Percentiles rank a stretch among this genome's conserved stretches.
phyloP scores from a whole-genome alignment of 129 eudicot species.

The Glebionis coronaria region DNA sequence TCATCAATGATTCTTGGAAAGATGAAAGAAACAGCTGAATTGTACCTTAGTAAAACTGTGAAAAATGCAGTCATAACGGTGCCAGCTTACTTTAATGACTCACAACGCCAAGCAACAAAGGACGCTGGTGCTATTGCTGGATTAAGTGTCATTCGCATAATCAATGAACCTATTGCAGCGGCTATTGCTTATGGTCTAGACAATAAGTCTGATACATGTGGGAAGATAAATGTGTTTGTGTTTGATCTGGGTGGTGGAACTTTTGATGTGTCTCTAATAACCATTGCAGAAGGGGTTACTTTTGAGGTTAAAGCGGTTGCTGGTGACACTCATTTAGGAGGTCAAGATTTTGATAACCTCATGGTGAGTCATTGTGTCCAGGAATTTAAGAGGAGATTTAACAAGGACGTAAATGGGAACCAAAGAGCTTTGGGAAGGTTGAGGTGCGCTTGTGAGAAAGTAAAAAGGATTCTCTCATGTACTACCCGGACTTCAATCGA shows the following conservation, averaged over 20 bases:
- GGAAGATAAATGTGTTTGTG: not conserved
- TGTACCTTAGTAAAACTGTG: constrained; percentile 5
- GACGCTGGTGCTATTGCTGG: constrained; percentile 18
- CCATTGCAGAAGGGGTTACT: not conserved
- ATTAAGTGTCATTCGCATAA: constrained; percentile 11
- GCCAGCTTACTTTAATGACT: constrained; percentile 19
- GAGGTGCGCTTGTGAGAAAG: constrained; percentile 17
- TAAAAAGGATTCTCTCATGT: constrained; percentile 21
- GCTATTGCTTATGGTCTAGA: constrained; percentile 25
- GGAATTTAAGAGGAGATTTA: constrained; percentile 10
- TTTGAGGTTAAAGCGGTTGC: constrained; percentile 20
- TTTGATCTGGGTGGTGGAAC: constrained; percentile 17
- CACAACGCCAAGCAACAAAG: constrained; percentile 21
- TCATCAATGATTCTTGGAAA: constrained; percentile 20
- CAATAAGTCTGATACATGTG: not conserved
- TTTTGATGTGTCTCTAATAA: constrained; percentile 16
- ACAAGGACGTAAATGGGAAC: constrained; percentile 7
- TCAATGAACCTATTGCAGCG: constrained; percentile 21
- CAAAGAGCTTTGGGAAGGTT: constrained; percentile 19
- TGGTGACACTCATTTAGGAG: constrained; percentile 23
- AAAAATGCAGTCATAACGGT: constrained; percentile 15
- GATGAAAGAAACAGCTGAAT: constrained; percentile 22
- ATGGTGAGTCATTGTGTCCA: constrained; percentile 7
- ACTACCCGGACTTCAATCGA: constrained; percentile 14
- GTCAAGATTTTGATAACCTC: constrained; percentile 14